A percentile compares a stretch with the other conserved stretches of the same genome.
These are phyloP conservation scores for Trichomonascaceae sp. DNA, from an alignment of 1,139 yeast species.

Conservation along the genomic window DNA sequence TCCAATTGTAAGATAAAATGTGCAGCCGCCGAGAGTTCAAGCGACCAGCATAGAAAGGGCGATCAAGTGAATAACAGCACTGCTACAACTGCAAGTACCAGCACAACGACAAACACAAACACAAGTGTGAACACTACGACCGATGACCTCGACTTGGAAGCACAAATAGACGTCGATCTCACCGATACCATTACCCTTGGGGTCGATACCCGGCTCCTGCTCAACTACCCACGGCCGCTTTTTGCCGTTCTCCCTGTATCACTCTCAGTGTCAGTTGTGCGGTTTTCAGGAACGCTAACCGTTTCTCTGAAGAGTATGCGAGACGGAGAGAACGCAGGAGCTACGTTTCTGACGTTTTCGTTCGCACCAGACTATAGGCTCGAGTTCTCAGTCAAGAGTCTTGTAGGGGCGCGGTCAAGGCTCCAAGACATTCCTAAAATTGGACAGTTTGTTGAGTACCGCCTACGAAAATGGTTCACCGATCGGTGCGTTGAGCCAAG, in stretches of 20 bases:
- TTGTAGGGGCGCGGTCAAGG: constrained; percentile 87
- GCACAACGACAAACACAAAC: neutral
- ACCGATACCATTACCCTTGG: constrained; percentile 86
- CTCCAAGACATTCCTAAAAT: constrained; percentile 89
- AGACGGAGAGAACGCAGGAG: constrained; percentile 14
- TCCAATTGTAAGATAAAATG: constrained; percentile 72
- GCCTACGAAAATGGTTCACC: constrained; percentile 76
- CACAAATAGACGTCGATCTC: constrained; percentile 85
- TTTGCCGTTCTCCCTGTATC: constrained; percentile 74
- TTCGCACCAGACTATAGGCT: constrained; percentile 83
- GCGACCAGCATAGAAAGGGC: no score
- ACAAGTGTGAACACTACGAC: constrained; percentile 5
- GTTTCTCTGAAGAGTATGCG: constrained; percentile 43
- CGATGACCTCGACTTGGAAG: constrained; percentile 43
- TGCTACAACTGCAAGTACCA: neutral
- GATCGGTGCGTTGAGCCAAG: constrained; percentile 92
- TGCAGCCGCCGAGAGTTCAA: neutral
- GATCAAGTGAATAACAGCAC: neutral
- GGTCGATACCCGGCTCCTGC: constrained; percentile 64
- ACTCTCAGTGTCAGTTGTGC: constrained; percentile 71
- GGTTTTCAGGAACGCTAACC: constrained; percentile 87
- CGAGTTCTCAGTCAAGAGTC: constrained; percentile 73
- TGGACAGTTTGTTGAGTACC: constrained; percentile 69
- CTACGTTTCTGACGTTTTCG: constrained; percentile 72
- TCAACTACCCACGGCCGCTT: constrained; percentile 75